A percentile compares a stretch with the other conserved stretches of the same genome.
Conservation (phyloP, 768 basidiomycete species). For the Tricholomella constricta region DNA sequence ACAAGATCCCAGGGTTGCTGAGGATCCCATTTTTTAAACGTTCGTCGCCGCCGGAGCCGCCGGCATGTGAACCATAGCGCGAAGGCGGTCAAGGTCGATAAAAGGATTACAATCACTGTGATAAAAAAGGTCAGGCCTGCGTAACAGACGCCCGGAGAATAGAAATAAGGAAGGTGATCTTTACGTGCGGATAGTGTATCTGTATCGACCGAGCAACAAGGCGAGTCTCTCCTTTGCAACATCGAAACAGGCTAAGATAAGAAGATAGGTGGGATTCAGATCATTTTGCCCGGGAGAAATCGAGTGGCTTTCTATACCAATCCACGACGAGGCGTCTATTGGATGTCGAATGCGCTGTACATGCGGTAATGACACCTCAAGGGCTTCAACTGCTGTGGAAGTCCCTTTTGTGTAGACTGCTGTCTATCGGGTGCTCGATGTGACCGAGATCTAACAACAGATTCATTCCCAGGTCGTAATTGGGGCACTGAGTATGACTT, state of each 20-base stretch:
- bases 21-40: slow-evolving; percentile 2
- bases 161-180: not conserved
- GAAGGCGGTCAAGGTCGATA: slow-evolving; percentile 10
- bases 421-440: no score
- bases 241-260: not conserved
- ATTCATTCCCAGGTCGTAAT: no score
- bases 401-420: no score
- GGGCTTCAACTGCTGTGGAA: no score
- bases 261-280: not conserved
- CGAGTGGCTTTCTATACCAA: not conserved
- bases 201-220: not conserved
- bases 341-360: no score
- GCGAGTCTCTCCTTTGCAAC: slow-evolving; percentile 1
- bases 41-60: slow-evolving; percentile 1
- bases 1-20: slow-evolving; percentile 9
- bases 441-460: no score
- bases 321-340: no score
- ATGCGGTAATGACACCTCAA: no score
- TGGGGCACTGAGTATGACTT: no score
- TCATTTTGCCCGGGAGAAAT: no score
- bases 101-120: slow-evolving; percentile 13
- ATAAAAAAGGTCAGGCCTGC: not conserved
- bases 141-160: not conserved
- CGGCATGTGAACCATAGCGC: slow-evolving; percentile 10
- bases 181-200: slow-evolving; percentile 7